phyloP scores from a whole-genome alignment of 164 flowering plant genomes.

The Chimonanthus salicifolius region DNA sequence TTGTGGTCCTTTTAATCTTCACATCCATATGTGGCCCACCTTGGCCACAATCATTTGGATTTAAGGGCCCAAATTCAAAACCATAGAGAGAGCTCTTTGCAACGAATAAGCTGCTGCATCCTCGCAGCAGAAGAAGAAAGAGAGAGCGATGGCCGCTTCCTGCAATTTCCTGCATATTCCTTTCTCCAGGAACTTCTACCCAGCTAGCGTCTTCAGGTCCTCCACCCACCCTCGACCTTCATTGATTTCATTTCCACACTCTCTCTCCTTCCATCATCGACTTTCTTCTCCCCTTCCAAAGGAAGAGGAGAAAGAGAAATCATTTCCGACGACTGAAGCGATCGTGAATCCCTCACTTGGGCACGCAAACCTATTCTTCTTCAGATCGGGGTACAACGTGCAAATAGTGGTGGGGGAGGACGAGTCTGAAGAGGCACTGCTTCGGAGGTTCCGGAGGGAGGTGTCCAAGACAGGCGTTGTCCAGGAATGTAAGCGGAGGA shows the following conservation, averaged over 20 bases:
- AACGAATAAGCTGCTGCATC: neutral
- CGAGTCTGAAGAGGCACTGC: slow-evolving; percentile 63
- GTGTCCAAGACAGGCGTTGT: slow-evolving; percentile 62
- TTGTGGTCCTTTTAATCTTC: too few relatives aligned
- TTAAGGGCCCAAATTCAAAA: too few relatives aligned
- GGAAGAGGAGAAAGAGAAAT: neutral
- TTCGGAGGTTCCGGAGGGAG: slow-evolving; percentile 60
- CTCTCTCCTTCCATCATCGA: slow-evolving; percentile 3
- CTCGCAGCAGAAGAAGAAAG: neutral
- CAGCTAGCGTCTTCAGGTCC: neutral
- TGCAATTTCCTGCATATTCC: neutral
- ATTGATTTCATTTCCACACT: neutral
- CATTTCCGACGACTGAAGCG: neutral
- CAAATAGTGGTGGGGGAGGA: slow-evolving; percentile 58
- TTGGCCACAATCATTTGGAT: too few relatives aligned
- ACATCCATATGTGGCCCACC: too few relatives aligned
- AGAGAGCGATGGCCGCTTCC: neutral
- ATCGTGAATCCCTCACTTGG: neutral
- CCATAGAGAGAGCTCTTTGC: neutral
- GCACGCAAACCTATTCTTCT: neutral
- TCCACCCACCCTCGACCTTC: neutral
- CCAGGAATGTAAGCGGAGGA: slow-evolving; percentile 58
- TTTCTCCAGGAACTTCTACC: neutral
- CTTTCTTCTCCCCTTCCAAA: neutral
- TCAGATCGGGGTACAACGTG: slow-evolving; percentile 43